Evolutionary conservation across 1,284 basidiomycete species (phyloP), one percentile per base, ranked within the genome.

Genomic region (Ganoderma meredithae): DNA sequence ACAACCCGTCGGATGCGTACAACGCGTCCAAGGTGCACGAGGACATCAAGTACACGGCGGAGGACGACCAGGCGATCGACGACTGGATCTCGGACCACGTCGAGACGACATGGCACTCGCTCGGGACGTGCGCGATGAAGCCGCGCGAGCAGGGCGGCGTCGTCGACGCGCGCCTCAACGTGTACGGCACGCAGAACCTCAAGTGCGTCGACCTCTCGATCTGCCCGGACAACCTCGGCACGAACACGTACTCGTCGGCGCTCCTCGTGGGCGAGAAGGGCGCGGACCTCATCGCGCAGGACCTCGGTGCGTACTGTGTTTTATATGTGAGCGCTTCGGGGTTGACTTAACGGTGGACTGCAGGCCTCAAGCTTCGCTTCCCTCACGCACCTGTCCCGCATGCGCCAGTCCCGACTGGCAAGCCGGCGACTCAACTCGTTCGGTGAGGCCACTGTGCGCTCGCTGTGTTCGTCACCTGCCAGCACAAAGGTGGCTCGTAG

Each of bases 141-240:
- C 92, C 92, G n/a, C 83, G 88, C 60, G 84, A 86, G 70, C 80
- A 92, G 77, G 93, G 92, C 59, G 93, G 93, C 75, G 92, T 94
- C 40, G 88, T 95, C 73, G 92, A 94, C 79, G 80, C 80, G 27
- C 85, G 88, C 68, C 83, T 93, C 69, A 90, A 85, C 76, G 93
- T 95, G 61, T 92, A 88, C 78, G 92, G 91, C 64, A 90, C 90
- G 5, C 75, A 84, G 76, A 92, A 92, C 81, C 82, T 95, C 72
- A 91, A 91, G 81, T 84, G 82, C 76, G 83, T 87, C 71, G 90
- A 91, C 78, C 81, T 90, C 80, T 87, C 86, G 80, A 90, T 90
- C 79, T 90, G 89, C 79, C 89, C 89, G 39, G 90, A 91, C 72
- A 91, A 91, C 79, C 79, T 91, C 69, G 90, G 89, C 66, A 91